phyloP scores from a whole-genome alignment of 371 early-diverging fungal genomes.

The Apophysomyces trapeziformis region DNA sequence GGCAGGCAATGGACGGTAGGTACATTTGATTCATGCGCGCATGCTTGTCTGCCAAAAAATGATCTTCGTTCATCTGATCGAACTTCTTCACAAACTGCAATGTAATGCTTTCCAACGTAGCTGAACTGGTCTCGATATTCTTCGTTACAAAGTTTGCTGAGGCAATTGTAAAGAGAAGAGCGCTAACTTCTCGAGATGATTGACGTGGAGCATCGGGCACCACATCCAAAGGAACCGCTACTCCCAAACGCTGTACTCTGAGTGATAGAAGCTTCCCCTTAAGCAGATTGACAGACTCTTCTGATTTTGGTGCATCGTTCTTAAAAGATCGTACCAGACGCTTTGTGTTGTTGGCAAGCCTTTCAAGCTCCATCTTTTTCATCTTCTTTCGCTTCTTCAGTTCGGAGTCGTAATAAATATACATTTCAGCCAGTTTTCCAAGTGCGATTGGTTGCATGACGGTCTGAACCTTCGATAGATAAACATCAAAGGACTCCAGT shows the following conservation, averaged over 20 bases:
- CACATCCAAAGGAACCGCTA: conserved; percentile 70
- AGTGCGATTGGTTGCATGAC: conserved; percentile 82
- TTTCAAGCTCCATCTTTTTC: conserved; percentile 60
- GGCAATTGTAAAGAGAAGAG: conserved; percentile 66
- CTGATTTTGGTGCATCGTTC: conserved; percentile 47
- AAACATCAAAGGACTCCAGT: conserved; percentile 57
- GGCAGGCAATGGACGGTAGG: conserved; percentile 63
- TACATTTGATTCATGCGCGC: conserved; percentile 71
- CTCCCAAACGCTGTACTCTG: conserved; percentile 60
- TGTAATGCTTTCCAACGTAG: conserved; percentile 61
- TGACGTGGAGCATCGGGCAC: neutral
- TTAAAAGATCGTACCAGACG: conserved; percentile 69
- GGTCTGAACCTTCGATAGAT: conserved; percentile 65
- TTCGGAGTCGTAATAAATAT: conserved; percentile 72
- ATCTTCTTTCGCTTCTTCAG: conserved; percentile 63
- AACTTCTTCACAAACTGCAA: conserved; percentile 78
- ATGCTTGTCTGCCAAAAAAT: conserved; percentile 70
- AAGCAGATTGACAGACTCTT: conserved; percentile 56
- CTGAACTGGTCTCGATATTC: conserved; percentile 62
- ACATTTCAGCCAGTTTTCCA: conserved; percentile 70
- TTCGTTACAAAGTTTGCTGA: conserved; percentile 64
- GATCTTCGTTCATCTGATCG: conserved; percentile 71
- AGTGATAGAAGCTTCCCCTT: conserved; percentile 61
- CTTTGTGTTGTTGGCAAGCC: conserved; percentile 69
- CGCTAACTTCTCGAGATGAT: conserved; percentile 38